Evolutionary conservation across 2,329 filamentous ascomycete genomes (phyloP), one percentile per base, ranked within the genome.

Genomic region (Decorospora gaudefroyi): DNA sequence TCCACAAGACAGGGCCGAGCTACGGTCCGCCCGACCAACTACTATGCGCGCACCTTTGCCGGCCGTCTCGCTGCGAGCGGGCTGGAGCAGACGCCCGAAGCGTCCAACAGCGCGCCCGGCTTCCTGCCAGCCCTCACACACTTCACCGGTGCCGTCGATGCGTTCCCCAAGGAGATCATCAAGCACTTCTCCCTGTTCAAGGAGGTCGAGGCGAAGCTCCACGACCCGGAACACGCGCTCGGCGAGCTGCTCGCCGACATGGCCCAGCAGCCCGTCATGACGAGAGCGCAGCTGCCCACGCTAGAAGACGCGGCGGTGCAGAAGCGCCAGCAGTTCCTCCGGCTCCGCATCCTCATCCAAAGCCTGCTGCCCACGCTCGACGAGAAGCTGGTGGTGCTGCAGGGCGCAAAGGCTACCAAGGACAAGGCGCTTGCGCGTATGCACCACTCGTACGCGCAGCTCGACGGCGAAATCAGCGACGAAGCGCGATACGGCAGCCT

Each of bases 201-300:
- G 71, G 93, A 99, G 74, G 93, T 97, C 33, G 93, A 99, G 75
- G 92, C 92, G 52, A 99, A 99, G 74, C 88, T 95, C 54, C 93
- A 91, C 72, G 85, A 84, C 17, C 87, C 93, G 5, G 90, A 96
- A 69, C 87, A 93, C 60, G 81, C 86, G 63, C 79, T 99, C 46
- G 85, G 87, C 64, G 81, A 86, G 64, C 79, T 95, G 50, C 82
- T 95, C 59, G 78, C 85, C 49, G 79, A 79, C 39, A 83, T 87
- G 27, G 69, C 74, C 45, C 65, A 67, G 26, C 69, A 74, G 42
- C 75, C 75, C 25, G 69, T 75, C 19, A 74, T 76, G 26, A 67
- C 68, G 31, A 57, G 54, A 23, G 56, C 61, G 4, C 58, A 70
- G 53, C 59, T 59, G 34, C 55, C 46, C 34, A 50, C 57, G 16